Base-by-base conservation (phyloP, 2,329 filamentous ascomycete species). In the Colletotrichum liaoningense region DNA sequence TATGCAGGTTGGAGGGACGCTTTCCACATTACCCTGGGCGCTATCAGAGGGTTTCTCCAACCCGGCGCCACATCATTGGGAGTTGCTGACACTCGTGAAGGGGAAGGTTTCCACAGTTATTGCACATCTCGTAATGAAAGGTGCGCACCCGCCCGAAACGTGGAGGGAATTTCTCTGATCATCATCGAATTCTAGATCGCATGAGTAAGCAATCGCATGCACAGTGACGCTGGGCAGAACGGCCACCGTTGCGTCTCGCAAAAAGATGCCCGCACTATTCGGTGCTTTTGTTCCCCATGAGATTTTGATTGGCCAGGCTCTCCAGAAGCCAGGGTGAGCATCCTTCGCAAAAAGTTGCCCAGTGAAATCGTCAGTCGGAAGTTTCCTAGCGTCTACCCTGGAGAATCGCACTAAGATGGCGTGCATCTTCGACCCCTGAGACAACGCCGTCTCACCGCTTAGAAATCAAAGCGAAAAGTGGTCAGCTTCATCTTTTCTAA, bases 281-380 rank as follows among this genome's bases (percentile, higher is more conserved):
- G 16, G 11, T 38, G 57, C 12, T 33, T 22, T 9, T 54, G 46
- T 7, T 35, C 9, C 52, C 16, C 4, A 9, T 14, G 1, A 1
- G 14, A 16, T 24, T 14, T 1, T 33, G 12, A 63, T 63, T 63
- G 42, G 60, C n/a, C 4, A 4, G 7, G 19, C 8, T 63, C 2
- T 12, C 3, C 5, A 33, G 9, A 22, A 16, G 38, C 5, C 4
- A 9, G 42, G n/a, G 4, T 19, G 22, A 22, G 26, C 42, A 28
- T 52, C 60, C 42, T 62, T 54, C 60, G 60, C 60, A 63, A 63
- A 63, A 63, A 63, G 60, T 63, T 63, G 60, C 60, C 42, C 22
- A 19, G 12, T 8, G 28, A 24, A 24, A 12, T 54, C 60, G 26
- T 4, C 4, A 54, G 19, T 30, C n/a, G 46, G 28, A 63, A 52